Evolutionary conservation across 805 yeast species (phyloP).

Genomic region (Huiozyma sinensis): DNA sequence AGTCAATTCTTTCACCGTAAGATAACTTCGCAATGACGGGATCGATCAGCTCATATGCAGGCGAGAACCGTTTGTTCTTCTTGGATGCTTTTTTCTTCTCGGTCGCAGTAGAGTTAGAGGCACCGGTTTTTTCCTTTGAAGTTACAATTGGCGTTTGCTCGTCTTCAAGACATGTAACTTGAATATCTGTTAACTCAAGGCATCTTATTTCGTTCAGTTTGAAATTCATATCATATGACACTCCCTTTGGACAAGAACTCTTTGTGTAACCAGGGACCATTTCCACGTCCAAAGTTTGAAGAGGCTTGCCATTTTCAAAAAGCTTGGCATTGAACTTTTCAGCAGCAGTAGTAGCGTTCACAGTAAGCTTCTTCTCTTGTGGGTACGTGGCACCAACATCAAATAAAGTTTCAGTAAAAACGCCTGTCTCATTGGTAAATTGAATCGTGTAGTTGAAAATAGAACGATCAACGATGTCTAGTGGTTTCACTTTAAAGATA

Average conservation of each 20-base stretch:
- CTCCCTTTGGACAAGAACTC: conserved; percentile 31
- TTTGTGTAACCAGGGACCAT: conserved; percentile 27
- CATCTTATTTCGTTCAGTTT: conserved; percentile 42
- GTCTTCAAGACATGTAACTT: conserved; percentile 10
- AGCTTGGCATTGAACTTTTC: conserved; percentile 30
- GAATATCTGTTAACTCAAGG: conserved; percentile 15
- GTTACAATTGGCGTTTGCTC: conserved; percentile 2
- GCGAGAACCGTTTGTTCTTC: conserved; percentile 5
- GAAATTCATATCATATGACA: conserved; percentile 34
- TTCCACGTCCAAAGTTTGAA: conserved; percentile 10
- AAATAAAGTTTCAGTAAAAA: conserved; percentile 31
- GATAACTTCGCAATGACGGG: conserved; percentile 2
- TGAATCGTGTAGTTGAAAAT: conserved; percentile 37
- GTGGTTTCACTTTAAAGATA: conserved; percentile 48
- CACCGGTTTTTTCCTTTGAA: conserved; percentile 5
- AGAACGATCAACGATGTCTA: conserved; percentile 48
- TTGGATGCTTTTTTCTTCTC: conserved; percentile 7
- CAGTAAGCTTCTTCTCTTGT: conserved; percentile 19
- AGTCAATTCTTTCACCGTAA: conserved; percentile 1
- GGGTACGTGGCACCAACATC: conserved; percentile 35
- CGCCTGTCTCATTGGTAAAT: conserved; percentile 21
- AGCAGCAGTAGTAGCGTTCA: conserved; percentile 21
- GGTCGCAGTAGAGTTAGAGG: conserved; percentile 5
- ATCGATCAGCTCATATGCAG: background rate
- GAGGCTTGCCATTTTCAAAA: conserved; percentile 14